phyloP scores from a whole-genome alignment of 768 basidiomycete species.

The Hebeloma cylindrosporum region DNA sequence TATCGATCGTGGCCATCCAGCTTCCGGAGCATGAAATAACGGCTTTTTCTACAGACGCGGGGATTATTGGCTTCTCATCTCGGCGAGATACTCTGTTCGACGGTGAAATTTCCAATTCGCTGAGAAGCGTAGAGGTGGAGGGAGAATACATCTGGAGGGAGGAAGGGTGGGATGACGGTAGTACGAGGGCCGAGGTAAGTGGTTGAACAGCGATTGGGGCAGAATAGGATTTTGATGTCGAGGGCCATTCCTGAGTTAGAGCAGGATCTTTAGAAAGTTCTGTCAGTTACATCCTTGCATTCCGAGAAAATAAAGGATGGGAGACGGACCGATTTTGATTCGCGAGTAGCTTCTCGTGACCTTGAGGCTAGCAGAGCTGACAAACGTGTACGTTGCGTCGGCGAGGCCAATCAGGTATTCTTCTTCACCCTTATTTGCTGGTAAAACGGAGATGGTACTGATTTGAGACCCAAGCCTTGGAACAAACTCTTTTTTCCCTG shows the following conservation, averaged over 20 bases:
- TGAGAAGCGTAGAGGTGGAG: conserved; percentile 62
- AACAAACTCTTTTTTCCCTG: conserved; percentile 87
- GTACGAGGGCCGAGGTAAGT: conserved; percentile 70
- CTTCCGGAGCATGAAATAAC: conserved; percentile 66
- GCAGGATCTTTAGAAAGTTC: conserved; percentile 29
- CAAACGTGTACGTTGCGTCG: conserved; percentile 79
- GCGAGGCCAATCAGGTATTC: conserved; percentile 83
- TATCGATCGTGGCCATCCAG: conserved; percentile 94
- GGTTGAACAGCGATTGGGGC: conserved; percentile 78
- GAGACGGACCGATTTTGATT: conserved; percentile 72
- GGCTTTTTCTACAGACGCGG: conserved; percentile 70
- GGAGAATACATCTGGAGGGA: conserved; percentile 92
- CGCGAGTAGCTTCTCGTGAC: conserved; percentile 72
- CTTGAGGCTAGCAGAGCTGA: conserved; percentile 70
- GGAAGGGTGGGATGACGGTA: conserved; percentile 93
- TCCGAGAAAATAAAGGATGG: conserved; percentile 1
- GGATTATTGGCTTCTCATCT: conserved; percentile 75
- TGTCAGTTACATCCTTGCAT: neutral
- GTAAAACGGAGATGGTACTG: conserved; percentile 61
- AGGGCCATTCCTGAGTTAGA: conserved; percentile 27
- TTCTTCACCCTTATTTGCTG: conserved; percentile 58
- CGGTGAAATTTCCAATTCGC: conserved; percentile 90
- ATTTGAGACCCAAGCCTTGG: conserved; percentile 91
- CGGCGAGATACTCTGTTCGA: conserved; percentile 86
- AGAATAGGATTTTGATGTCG: conserved; percentile 39